Percentiles rank a stretch among this genome's conserved stretches.
phyloP scores from a whole-genome alignment of 805 yeast species.

The Zygotorulaspora chibaensis region DNA sequence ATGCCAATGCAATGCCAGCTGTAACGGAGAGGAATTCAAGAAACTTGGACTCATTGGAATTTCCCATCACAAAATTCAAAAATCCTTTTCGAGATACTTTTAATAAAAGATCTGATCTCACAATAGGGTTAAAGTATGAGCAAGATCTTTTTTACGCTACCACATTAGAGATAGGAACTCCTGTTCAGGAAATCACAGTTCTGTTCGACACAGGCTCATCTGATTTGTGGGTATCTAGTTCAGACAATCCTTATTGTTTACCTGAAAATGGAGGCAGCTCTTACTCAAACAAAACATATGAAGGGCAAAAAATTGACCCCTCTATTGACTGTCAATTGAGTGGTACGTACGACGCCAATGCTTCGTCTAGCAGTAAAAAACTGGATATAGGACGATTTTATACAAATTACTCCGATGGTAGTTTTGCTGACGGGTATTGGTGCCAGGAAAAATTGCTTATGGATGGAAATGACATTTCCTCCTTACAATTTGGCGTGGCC shows the following conservation, averaged over 20 bases:
- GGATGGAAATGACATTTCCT: conserved; percentile 43
- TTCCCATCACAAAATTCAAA: conserved; percentile 2
- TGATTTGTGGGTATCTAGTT: conserved; percentile 45
- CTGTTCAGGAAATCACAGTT: conserved; percentile 40
- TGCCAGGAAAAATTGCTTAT: conserved; percentile 57
- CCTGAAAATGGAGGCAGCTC: neutral
- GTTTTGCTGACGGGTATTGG: conserved; percentile 51
- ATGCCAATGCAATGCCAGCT: conserved; percentile 1
- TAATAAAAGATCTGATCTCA: conserved; percentile 1
- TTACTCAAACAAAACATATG: conserved; percentile 9
- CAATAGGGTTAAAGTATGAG: conserved; percentile 14
- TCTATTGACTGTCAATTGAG: conserved; percentile 21
- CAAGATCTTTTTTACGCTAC: conserved; percentile 30
- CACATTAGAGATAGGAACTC: conserved; percentile 38
- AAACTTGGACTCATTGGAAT: conserved; percentile 2
- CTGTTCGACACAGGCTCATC: conserved; percentile 49
- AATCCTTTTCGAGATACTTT: neutral
- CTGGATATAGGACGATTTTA: conserved; percentile 29
- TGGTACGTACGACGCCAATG: conserved; percentile 16
- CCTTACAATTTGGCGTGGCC: conserved; percentile 65
- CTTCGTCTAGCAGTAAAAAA: conserved; percentile 16
- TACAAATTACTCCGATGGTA: conserved; percentile 46
- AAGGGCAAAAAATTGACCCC: conserved; percentile 14
- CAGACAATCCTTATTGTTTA: conserved; percentile 31
- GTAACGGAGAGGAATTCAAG: neutral